Evolutionary conservation across 73 alveolate genomes (phyloP).

Genomic region (Breviolum minutum): DNA sequence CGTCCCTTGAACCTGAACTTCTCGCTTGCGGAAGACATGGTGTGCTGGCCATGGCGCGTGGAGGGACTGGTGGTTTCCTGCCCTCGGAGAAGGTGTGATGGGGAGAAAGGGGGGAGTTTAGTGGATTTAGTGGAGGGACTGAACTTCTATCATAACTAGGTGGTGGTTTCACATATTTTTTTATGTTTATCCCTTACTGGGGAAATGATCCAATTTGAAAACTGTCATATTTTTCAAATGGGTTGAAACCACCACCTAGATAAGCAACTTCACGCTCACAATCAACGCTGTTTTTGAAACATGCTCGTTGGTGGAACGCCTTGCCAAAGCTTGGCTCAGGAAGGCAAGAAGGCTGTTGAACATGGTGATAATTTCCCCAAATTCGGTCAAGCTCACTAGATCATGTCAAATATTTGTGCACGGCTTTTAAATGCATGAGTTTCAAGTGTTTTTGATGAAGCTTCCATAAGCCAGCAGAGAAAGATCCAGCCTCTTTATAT

Average conservation of each 20-base stretch:
- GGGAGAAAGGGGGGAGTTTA: neutral
- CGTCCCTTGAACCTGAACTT: constrained; percentile 27
- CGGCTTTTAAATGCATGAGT: too few species aligned
- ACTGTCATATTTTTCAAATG: too few species aligned
- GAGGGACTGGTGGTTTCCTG: constrained; percentile 34
- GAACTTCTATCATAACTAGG: neutral
- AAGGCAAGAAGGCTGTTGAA: too few species aligned
- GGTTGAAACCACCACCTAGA: too few species aligned
- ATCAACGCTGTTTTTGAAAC: neutral
- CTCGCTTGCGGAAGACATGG: constrained; percentile 22
- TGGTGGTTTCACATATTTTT: too few species aligned
- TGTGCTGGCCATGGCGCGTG: constrained; percentile 24
- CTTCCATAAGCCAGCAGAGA: neutral
- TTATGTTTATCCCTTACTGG: too few species aligned
- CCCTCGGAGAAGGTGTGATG: neutral
- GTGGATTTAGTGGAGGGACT: neutral
- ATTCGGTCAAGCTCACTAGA: too few species aligned
- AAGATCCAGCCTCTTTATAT: neutral
- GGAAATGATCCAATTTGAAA: too few species aligned
- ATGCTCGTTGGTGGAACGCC: neutral
- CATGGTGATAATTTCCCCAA: too few species aligned
- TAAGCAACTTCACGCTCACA: neutral
- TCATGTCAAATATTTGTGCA: too few species aligned
- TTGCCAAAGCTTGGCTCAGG: too few species aligned
- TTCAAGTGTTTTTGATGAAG: neutral